Evolutionary conservation across 2,329 filamentous ascomycete genomes (phyloP).

Genomic region (Venturia asperata): DNA sequence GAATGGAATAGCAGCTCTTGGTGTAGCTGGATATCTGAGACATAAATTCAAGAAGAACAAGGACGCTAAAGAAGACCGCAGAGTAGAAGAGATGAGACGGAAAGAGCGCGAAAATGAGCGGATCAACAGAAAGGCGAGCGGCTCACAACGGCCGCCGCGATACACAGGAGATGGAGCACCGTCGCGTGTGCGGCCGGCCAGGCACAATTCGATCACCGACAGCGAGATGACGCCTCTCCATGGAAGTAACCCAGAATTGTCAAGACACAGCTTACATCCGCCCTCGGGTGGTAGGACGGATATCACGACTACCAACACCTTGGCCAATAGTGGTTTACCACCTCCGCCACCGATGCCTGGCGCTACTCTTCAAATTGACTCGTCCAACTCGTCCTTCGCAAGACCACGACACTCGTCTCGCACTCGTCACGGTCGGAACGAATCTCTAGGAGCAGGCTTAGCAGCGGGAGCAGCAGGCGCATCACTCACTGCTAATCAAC

Average conservation of each 20-base stretch:
- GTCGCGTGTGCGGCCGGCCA: slow-evolving; percentile 23
- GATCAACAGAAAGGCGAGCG: slow-evolving; percentile 42
- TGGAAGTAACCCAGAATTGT: slow-evolving; percentile 39
- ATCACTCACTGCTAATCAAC: slow-evolving; percentile 20
- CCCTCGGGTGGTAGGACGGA: slow-evolving; percentile 21
- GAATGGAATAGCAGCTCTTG: slow-evolving; percentile 40
- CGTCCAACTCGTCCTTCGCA: slow-evolving; percentile 36
- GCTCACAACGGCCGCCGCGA: slow-evolving; percentile 39
- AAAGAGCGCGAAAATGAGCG: slow-evolving; percentile 48
- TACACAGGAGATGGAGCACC: slow-evolving; percentile 60
- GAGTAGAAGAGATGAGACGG: slow-evolving; percentile 48
- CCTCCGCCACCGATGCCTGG: slow-evolving; percentile 21
- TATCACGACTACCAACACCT: slow-evolving; percentile 26
- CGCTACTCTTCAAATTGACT: slow-evolving; percentile 35
- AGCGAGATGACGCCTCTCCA: slow-evolving; percentile 36
- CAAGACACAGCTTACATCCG: slow-evolving; percentile 30
- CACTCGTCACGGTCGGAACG: slow-evolving; percentile 27
- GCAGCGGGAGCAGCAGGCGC: slow-evolving; percentile 25
- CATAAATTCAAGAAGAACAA: slow-evolving; percentile 44
- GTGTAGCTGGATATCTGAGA: slow-evolving; percentile 35
- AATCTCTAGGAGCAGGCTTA: slow-evolving; percentile 24
- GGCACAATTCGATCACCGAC: slow-evolving; percentile 35
- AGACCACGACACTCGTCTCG: slow-evolving; percentile 26
- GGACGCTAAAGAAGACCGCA: slow-evolving; percentile 54
- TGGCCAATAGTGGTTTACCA: slow-evolving; percentile 19